Base-by-base conservation (phyloP, 2,329 filamentous ascomycete species). In the Paraconiothyrium brasiliense region DNA sequence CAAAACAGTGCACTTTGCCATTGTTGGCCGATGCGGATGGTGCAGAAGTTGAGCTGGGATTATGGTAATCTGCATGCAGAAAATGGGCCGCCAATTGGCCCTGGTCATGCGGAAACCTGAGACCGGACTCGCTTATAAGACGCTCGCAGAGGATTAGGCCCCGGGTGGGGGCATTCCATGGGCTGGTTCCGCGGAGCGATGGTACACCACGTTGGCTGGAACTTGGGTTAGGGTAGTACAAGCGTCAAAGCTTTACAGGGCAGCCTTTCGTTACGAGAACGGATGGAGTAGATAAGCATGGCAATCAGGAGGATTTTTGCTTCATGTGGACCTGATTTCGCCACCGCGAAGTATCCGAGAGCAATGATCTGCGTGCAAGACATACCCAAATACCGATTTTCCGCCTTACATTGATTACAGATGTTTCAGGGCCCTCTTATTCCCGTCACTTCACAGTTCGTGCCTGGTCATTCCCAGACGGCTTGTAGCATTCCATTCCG, bases 101-200 rank as follows among this genome's bases (percentile, higher is more conserved):
- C 54, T 57, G 54, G 44, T 20, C 44, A 57, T 49, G 54, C 54
- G 54, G 32, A 57, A 24, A 24, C 16, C n/a, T 57, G 22, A 50
- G 54, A 32, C 41, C 44, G 44, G 14, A 22, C 30, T 22, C 3
- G 34, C 34, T 7, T 52, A 50, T 37, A 16, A 11, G 22, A 34
- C 48, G 27, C 14, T 14, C 7, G 9, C 39, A 52, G 34, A 39
- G 49, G 49, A 52, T 24, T 52, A 52, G 49, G 34, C 10, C 5
- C 6, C 6, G 9, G 34, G 34, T 37, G 48, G 48, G 27, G 32
- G 49, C 30, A 30, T n/a, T 50, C 48, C 11, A 20, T 30, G 22
- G 30, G 27, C 30, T 35, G 24, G 22, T 30, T n/a, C 50, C 50
- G 50, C 50, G 37, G 50, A 43, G 37, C 49, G 4, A 24, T 32